Evolutionary conservation across 73 alveolate genomes (phyloP).

Genomic region (Blepharisma japonicum): DNA sequence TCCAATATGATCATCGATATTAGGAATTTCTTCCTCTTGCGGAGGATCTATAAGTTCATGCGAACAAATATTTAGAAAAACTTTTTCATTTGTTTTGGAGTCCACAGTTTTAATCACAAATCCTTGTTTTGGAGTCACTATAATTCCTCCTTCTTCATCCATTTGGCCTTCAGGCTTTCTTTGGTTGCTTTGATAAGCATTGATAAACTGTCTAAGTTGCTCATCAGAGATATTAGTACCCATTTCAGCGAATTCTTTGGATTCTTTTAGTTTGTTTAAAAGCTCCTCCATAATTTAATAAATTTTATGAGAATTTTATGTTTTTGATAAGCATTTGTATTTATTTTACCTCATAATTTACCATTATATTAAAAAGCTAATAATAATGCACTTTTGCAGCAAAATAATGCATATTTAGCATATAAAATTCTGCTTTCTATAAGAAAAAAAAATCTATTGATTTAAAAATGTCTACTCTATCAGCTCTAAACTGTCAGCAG

Average conservation of each 20-base stretch:
- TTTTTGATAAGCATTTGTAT: too few species aligned
- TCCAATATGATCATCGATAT: conserved; percentile 43
- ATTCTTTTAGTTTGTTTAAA: not conserved
- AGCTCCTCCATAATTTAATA: conserved; percentile 14
- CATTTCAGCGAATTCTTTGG: conserved; percentile 14
- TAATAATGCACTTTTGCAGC: too few species aligned
- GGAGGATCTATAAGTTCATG: conserved; percentile 53
- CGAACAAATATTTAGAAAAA: conserved; percentile 41
- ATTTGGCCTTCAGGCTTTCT: conserved; percentile 38
- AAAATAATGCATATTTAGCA: too few species aligned
- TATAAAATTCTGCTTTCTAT: too few species aligned
- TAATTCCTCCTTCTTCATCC: conserved; percentile 55
- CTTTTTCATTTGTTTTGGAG: conserved; percentile 42
- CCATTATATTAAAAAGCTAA: too few species aligned
- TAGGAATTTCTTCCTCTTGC: conserved; percentile 42
- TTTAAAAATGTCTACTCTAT: too few species aligned
- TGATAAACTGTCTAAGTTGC: not conserved
- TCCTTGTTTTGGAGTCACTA: conserved; percentile 41
- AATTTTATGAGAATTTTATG: not conserved
- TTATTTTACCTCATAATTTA: too few species aligned
- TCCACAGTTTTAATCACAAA: conserved; percentile 48
- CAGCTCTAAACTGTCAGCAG: too few species aligned
- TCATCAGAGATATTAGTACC: not conserved
- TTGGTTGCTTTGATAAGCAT: conserved; percentile 12
- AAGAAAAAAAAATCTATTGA: too few species aligned